A percentile compares a stretch with the other conserved stretches of the same genome.
phyloP scores from a whole-genome alignment of 495 filamentous ascomycete species.

The Daldinia concentrica region DNA sequence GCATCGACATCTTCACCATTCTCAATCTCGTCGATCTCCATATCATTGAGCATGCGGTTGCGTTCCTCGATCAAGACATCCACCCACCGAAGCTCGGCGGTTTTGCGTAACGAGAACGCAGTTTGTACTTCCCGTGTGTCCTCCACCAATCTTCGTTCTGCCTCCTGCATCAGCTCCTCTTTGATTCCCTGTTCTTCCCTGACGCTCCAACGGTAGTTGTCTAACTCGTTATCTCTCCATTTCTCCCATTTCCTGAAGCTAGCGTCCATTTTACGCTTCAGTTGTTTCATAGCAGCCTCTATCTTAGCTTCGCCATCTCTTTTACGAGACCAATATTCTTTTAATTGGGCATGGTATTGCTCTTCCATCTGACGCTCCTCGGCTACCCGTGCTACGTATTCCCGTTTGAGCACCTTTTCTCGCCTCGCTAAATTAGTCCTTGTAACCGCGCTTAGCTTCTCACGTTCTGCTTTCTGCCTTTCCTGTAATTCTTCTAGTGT shows the following conservation, averaged over 20 bases:
- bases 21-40: conserved; percentile 50
- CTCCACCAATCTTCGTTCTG: conserved; percentile 29
- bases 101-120: conserved; percentile 27
- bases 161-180: conserved; percentile 46
- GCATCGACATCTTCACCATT: conserved; percentile 44
- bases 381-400: conserved; percentile 40
- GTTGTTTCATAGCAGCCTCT: conserved; percentile 40
- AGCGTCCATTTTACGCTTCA: conserved; percentile 44
- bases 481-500: conserved; percentile 26
- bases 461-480: conserved; percentile 41
- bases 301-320: conserved; percentile 36
- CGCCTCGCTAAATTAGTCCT: conserved; percentile 29
- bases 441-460: conserved; percentile 17
- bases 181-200: conserved; percentile 44
- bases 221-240: conserved; percentile 43
- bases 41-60: conserved; percentile 39
- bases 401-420: conserved; percentile 39
- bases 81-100: conserved; percentile 48
- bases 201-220: conserved; percentile 24
- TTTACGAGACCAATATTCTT: conserved; percentile 43
- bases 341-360: conserved; percentile 43
- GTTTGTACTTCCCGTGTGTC: conserved; percentile 12
- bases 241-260: conserved; percentile 41
- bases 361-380: conserved; percentile 48
- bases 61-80: conserved; percentile 46